Evolutionary conservation across 495 filamentous ascomycete species (phyloP), one percentile per base, ranked within the genome.

Genomic region (Thozetella sp.): DNA sequence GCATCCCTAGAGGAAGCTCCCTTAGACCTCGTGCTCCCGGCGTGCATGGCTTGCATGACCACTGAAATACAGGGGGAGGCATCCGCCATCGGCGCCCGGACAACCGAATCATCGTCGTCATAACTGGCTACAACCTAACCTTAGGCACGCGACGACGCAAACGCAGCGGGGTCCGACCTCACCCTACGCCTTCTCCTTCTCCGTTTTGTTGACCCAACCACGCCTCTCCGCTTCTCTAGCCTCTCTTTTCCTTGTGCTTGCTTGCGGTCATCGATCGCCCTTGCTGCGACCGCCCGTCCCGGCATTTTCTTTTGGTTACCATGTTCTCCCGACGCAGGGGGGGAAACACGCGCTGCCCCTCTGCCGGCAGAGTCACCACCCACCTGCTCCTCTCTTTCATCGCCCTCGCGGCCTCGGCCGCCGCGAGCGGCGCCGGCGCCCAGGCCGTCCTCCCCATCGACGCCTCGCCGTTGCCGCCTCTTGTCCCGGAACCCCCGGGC

Each of bases 361-460:
- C 80, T 64, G 75, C 83, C 23, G 82, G 82, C 70, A 77, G 81
- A 73, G 81, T 89, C 54, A 87, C 86, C 17, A 80, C 83, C 58
- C 70, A 75, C 51, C 70, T 88, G 51, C 72, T 91, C 53, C 74
- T 90, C 30, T 88, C 82, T 52, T 85, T 89, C 72, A 81, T 90
- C 46, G 85, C 85, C 56, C 67, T 85, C 59, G 78, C 82, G 22
- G 72, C 74, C 20, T 61, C 78, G 19, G 46, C 72, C 43, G 63
- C 60, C 2, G 76, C 70, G 22, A 45, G 55, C 52, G 67, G 43
- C 20, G 40, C 56, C 51, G 60, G 66, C 22, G 67, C 68, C 2
- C 67, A 67, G 26, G 54, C 60, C 20, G 68, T 63, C 25, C 61
- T 73, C 55, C 75, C 68, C 52, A 72, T 76, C 60, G 66, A 75